These are phyloP conservation scores for Phytopythium oedochilum DNA, from an alignment of 352 stramenopile species.

Conservation along the genomic window DNA sequence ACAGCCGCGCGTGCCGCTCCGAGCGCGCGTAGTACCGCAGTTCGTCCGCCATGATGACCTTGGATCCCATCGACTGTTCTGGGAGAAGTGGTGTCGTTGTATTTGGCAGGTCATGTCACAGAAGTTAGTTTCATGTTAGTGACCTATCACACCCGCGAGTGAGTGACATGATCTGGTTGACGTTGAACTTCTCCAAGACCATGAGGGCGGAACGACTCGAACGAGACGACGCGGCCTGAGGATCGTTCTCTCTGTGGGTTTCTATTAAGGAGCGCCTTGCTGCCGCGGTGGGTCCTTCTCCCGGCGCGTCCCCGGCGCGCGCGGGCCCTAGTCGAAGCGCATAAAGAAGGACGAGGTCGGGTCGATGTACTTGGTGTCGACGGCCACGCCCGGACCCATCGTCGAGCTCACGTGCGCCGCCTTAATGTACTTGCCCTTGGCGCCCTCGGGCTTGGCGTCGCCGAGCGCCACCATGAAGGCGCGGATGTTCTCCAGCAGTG, in stretches of 20 bases:
- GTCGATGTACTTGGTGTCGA: slow-evolving; percentile 85
- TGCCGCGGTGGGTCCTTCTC: too few species aligned
- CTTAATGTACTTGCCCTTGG: slow-evolving; percentile 94
- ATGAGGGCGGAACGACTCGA: too few species aligned
- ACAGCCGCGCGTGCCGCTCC: slow-evolving; percentile 58
- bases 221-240: neutral
- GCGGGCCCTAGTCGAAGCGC: slow-evolving; percentile 61
- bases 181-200: too few species aligned
- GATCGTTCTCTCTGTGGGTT: slow-evolving; percentile 1
- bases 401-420: slow-evolving; percentile 82
- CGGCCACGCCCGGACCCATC: slow-evolving; percentile 73
- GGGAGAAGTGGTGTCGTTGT: neutral
- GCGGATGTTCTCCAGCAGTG: slow-evolving; percentile 90
- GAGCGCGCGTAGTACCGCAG: slow-evolving; percentile 71
- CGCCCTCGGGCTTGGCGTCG: slow-evolving; percentile 89
- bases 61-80: slow-evolving; percentile 9
- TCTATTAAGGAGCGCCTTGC: neutral
- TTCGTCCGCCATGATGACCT: slow-evolving; percentile 65
- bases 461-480: slow-evolving; percentile 90
- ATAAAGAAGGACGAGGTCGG: slow-evolving; percentile 81
- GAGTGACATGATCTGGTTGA: slow-evolving; percentile 1
- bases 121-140: neutral
- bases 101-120: neutral
- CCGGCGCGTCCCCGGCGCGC: slow-evolving; percentile 3
- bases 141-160: neutral